Evolutionary conservation across 805 yeast genomes (phyloP).

Genomic region (Zygosaccharomyces kombuchaensis): DNA sequence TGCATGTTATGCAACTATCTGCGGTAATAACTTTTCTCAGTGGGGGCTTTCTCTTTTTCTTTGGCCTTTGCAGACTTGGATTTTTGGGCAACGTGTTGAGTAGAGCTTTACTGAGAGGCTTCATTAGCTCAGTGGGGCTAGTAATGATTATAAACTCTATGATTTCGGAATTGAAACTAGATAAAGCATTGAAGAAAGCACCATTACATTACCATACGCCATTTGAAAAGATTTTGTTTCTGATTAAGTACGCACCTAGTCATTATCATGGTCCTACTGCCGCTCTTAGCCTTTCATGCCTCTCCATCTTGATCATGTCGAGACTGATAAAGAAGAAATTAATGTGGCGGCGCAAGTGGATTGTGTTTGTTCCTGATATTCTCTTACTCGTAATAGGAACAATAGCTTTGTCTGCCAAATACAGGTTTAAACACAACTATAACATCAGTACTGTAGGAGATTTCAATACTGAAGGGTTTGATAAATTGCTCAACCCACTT

Average conservation of each 20-base stretch:
- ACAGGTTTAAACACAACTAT: constrained; percentile 44
- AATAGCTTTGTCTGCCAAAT: constrained; percentile 47
- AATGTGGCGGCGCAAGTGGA: constrained; percentile 36
- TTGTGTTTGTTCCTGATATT: constrained; percentile 80
- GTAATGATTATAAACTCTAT: constrained; percentile 76
- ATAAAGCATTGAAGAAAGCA: constrained; percentile 40
- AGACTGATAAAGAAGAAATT: constrained; percentile 41
- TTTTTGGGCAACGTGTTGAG: constrained; percentile 77
- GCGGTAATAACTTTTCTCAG: constrained; percentile 68
- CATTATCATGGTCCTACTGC: constrained; percentile 58
- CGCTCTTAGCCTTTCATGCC: constrained; percentile 51
- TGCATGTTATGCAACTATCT: constrained; percentile 52
- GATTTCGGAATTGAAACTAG: constrained; percentile 68
- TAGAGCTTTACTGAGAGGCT: constrained; percentile 73
- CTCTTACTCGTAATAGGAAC: constrained; percentile 63
- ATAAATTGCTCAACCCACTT: constrained; percentile 54
- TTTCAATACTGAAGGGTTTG: constrained; percentile 48
- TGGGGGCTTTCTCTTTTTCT: constrained; percentile 65
- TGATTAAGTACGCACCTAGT: constrained; percentile 43
- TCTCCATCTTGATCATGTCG: constrained; percentile 42
- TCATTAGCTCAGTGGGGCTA: constrained; percentile 78
- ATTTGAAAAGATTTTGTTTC: constrained; percentile 58
- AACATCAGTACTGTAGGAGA: constrained; percentile 72
- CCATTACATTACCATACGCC: constrained; percentile 65
- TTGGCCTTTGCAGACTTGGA: constrained; percentile 82